Evolutionary conservation across 495 filamentous ascomycete species (phyloP).

Genomic region (Penicillium cataractarum): DNA sequence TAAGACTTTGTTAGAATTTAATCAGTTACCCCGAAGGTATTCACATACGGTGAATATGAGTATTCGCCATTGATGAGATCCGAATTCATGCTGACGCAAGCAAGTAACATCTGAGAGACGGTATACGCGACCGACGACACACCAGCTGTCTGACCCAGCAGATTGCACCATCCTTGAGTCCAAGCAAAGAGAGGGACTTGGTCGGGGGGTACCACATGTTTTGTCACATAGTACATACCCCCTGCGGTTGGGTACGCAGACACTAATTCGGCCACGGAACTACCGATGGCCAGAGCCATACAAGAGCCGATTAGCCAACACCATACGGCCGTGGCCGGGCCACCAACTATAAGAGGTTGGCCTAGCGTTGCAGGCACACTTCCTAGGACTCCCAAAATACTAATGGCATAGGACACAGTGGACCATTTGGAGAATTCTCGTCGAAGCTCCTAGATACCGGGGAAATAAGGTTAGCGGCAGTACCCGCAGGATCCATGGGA

Average conservation of each 20-base stretch:
- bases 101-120: slow-evolving; percentile 62
- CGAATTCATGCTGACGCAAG: slow-evolving; percentile 60
- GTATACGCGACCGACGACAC: slow-evolving; percentile 61
- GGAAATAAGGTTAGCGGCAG: slow-evolving; percentile 9
- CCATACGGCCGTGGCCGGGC: slow-evolving; percentile 72
- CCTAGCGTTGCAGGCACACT: slow-evolving; percentile 72
- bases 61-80: slow-evolving; percentile 47
- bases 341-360: slow-evolving; percentile 63
- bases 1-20: slow-evolving; percentile 30
- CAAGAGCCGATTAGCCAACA: slow-evolving; percentile 70
- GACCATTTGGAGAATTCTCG: slow-evolving; percentile 76
- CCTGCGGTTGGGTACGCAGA: slow-evolving; percentile 67
- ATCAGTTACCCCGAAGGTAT: too few species aligned
- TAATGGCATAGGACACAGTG: slow-evolving; percentile 74
- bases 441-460: slow-evolving; percentile 53
- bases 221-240: slow-evolving; percentile 68
- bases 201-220: slow-evolving; percentile 59
- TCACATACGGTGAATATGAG: slow-evolving; percentile 50
- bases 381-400: slow-evolving; percentile 69
- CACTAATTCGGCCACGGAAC: slow-evolving; percentile 64
- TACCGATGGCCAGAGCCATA: slow-evolving; percentile 70
- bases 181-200: slow-evolving; percentile 63
- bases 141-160: slow-evolving; percentile 63
- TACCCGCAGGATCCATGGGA: slow-evolving; percentile 3
- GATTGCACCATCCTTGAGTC: slow-evolving; percentile 66